Evolutionary conservation across 2,329 filamentous ascomycete genomes (phyloP), one percentile per base, ranked within the genome.

Genomic region (Dactylellina haptotyla): DNA sequence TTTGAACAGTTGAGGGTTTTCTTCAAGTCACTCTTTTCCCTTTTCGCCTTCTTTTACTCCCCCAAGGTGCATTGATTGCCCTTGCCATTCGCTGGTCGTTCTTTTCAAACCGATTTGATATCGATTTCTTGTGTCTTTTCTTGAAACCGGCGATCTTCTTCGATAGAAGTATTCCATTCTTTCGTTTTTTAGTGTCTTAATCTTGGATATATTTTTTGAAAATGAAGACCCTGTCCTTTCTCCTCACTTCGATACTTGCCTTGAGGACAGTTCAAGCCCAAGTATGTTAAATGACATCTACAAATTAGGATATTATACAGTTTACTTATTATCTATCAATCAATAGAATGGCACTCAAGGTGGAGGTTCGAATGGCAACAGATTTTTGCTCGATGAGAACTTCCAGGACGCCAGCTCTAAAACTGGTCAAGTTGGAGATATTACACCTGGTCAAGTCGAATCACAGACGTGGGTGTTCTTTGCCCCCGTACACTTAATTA

Each of bases 351-450:
- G 57, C 59, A 32, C 76, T 75, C 46, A 75, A 72, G 34, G 76
- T 65, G 53, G 53, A 77, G 74, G 18, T 32, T 71, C 62, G 41
- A 63, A 74, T 26, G 62, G 48, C 37, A 76, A 76, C 73, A 78
- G 76, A 43, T 76, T 65, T 4, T 79, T 75, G 26, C 79, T 79
- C 53, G 77, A 79, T 12, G 80, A 83, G 51, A 83, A 81, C 59
- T 59, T 87, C 48, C 85, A 87, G 79, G 82, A 81, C 16, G 85
- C 82, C 53, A 86, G 85, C 4, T 79, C 81, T 63, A 79, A 79
- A 10, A 83, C 85, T 37, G 86, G 85, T 50, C 82, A 85, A 76
- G 79, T 81, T 57, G 81, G 81, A 18, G 80, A 78, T 3, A 79
- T 78, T 10, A 76, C 78, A 14, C 80, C 81, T 41, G 85, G 84